These are phyloP conservation scores for Fusarium heterosporum DNA, from an alignment of 2,329 filamentous ascomycete genomes.

Conservation along the genomic window DNA sequence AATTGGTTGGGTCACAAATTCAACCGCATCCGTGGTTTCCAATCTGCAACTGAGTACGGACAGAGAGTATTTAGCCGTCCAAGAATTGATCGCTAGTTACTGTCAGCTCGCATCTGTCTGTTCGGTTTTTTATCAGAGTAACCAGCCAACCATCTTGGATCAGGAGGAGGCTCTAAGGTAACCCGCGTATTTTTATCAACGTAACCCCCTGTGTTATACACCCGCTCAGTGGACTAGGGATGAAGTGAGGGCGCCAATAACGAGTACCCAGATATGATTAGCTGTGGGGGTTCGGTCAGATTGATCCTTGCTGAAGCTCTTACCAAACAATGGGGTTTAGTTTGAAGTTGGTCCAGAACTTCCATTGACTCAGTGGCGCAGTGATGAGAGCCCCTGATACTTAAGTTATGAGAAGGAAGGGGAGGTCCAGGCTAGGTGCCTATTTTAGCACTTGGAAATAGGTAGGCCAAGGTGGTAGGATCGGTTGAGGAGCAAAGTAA, in stretches of 20 bases:
- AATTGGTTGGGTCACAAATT: conserved; percentile 19
- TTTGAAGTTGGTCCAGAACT: conserved; percentile 1
- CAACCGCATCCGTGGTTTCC: conserved; percentile 28
- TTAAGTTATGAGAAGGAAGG: not conserved
- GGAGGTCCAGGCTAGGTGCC: not conserved
- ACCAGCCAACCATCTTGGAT: conserved; percentile 12
- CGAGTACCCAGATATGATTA: not conserved
- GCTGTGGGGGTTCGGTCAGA: conserved; percentile 2
- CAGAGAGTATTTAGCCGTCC: conserved; percentile 19
- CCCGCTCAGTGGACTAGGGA: conserved; percentile 7
- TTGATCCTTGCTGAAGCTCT: conserved; percentile 39
- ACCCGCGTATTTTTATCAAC: conserved; percentile 25
- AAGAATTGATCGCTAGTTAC: not conserved
- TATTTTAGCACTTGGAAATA: not conserved
- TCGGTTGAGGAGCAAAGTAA: not conserved
- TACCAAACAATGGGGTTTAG: conserved; percentile 20
- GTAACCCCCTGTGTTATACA: conserved; percentile 31
- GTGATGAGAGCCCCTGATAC: not conserved
- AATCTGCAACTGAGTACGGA: not conserved
- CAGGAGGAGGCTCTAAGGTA: conserved; percentile 34
- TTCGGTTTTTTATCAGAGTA: not conserved
- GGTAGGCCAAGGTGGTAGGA: not conserved
- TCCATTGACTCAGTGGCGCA: conserved; percentile 14
- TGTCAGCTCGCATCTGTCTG: conserved; percentile 19
- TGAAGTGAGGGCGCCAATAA: conserved; percentile 33